A percentile compares a stretch with the other conserved stretches of the same genome.
phyloP scores from a whole-genome alignment of 1,139 yeast genomes.

The Suhomyces terraborum region DNA sequence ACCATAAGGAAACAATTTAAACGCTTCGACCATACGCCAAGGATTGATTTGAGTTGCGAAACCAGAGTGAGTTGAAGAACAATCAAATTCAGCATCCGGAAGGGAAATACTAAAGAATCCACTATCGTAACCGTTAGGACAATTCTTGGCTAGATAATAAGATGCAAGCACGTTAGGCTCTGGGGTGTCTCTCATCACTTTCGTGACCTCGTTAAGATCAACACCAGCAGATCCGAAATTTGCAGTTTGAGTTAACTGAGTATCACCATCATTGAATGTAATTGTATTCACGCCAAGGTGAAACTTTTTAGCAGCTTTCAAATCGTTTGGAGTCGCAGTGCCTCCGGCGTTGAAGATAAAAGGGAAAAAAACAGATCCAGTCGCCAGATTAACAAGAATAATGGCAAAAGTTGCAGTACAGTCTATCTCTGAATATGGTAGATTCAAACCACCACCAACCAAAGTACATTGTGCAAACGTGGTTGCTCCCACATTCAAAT shows the following conservation, averaged over 20 bases:
- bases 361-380: slow-evolving; percentile 31
- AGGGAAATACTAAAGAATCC: slow-evolving; percentile 28
- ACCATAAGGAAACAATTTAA: slow-evolving; percentile 6
- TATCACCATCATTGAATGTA: slow-evolving; percentile 31
- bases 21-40: slow-evolving; percentile 24
- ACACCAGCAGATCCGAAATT: slow-evolving; percentile 21
- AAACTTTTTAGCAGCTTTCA: slow-evolving; percentile 24
- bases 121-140: slow-evolving; percentile 27
- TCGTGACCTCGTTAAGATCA: slow-evolving; percentile 8
- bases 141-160: slow-evolving; percentile 24
- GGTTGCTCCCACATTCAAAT: slow-evolving; percentile 21
- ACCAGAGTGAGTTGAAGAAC: slow-evolving; percentile 24
- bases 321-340: slow-evolving; percentile 24
- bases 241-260: too few species aligned
- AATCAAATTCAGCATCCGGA: slow-evolving; percentile 22
- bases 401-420: slow-evolving; percentile 27
- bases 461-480: slow-evolving; percentile 32
- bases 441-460: slow-evolving; percentile 26
- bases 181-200: slow-evolving; percentile 14
- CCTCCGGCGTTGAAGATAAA: slow-evolving; percentile 32
- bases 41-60: slow-evolving; percentile 26
- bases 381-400: slow-evolving; percentile 16
- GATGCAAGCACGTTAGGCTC: slow-evolving; percentile 19
- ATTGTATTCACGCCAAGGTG: slow-evolving; percentile 29
- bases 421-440: slow-evolving; percentile 25